Evolutionary conservation across 345 rosid genomes (phyloP), one percentile per base, ranked within the genome.

Genomic region (Citrus maxima): DNA sequence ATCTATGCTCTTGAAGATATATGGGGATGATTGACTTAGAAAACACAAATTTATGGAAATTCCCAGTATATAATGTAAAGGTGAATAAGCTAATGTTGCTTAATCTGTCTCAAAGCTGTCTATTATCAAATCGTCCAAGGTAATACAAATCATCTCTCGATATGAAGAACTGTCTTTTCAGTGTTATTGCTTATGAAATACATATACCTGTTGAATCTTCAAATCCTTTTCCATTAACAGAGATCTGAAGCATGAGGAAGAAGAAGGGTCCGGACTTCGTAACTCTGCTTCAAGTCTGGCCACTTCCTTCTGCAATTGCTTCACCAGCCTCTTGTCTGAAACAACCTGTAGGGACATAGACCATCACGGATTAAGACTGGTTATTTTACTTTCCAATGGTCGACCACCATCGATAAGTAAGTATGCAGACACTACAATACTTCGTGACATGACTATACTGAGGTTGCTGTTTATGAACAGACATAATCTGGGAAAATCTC

Each of bases 251-350:
- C 82, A 84, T 59, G 94, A 86, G 73, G 89, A 85, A 46, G 96
- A 87, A 68, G 89, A 85, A 58, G 90, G 69, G 81, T 88, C 94
- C 40, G 98, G 98, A 82, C 89, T 91, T 85, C 84, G 88, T 74
- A 95, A 87, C 86, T 89, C 94, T 80, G 98, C 93, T 83, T 92
- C 98, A 72, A 95, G 98, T 84, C 97, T 92, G 67, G 97, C 98
- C 72, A 95, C 95, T 88, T 95, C 95, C 82, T 91, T 85, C 87
- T 95, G 95, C 81, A 93, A 87, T 68, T 87, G 94, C 87, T 92
- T 95, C 80, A 95, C 87, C 80, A 92, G 59, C 76, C 74, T 83
- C 84, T 90, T 95, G 56, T 95, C 95, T 25, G 98, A 79, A 77
- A 90, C 83, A 84, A 95, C 90, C 98, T 95, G 91, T 79, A 81